Evolutionary conservation across 1,139 yeast genomes (phyloP).

Genomic region (Kodamaea alishanica): DNA sequence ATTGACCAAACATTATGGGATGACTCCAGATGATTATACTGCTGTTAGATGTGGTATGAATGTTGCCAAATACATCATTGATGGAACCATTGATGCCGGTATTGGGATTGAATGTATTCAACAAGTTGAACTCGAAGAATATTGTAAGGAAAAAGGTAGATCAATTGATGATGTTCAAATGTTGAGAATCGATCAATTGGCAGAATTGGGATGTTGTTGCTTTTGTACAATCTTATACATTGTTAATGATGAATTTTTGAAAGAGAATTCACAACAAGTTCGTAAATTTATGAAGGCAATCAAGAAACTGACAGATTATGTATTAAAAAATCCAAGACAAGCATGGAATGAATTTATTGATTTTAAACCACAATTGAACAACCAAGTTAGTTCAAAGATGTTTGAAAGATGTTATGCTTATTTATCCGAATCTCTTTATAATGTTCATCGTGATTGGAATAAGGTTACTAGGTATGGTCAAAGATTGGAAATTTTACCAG

Average conservation of each 20-base stretch:
- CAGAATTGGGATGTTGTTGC: conserved; percentile 58
- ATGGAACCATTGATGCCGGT: conserved; percentile 56
- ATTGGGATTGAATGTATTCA: conserved; percentile 59
- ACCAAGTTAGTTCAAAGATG: conserved; percentile 41
- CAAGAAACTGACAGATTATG: conserved; percentile 49
- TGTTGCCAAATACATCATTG: conserved; percentile 53
- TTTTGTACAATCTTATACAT: conserved; percentile 57
- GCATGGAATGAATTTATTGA: conserved; percentile 48
- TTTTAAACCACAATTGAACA: conserved; percentile 47
- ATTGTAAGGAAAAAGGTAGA: conserved; percentile 42
- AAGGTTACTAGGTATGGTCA: conserved; percentile 56
- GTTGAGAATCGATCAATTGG: conserved; percentile 55
- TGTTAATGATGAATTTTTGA: conserved; percentile 49
- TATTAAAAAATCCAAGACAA: conserved; percentile 39
- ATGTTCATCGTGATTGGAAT: conserved; percentile 55
- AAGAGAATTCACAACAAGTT: conserved; percentile 48
- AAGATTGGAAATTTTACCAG: conserved; percentile 49
- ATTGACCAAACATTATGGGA: conserved; percentile 51
- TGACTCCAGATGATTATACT: conserved; percentile 54
- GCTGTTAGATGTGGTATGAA: conserved; percentile 64
- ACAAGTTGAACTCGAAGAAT: conserved; percentile 55
- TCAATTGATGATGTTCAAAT: conserved; percentile 48
- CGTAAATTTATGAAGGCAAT: conserved; percentile 43
- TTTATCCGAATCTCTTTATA: conserved; percentile 49
- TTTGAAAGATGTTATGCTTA: conserved; percentile 55